Evolutionary conservation across 345 rosid species (phyloP).

Genomic region (Pugionium cornutum): DNA sequence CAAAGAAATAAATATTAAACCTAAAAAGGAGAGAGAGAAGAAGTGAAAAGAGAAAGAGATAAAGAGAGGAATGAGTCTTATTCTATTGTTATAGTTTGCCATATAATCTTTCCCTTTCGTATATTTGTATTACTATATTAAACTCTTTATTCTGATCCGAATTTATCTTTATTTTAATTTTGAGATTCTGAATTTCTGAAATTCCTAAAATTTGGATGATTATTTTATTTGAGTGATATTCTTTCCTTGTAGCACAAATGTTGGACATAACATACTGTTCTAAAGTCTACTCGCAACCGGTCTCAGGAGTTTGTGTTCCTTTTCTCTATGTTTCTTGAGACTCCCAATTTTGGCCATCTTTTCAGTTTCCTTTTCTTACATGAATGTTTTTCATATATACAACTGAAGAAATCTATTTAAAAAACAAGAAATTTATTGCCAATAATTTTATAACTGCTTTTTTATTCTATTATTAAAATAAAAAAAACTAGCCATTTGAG

Average conservation of each 20-base stretch:
- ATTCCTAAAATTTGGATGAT: constrained; percentile 20
- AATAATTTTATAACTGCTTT: too few relatives aligned
- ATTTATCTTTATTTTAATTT: neutral
- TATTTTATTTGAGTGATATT: constrained; percentile 17
- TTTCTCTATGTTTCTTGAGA: constrained; percentile 37
- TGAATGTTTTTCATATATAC: too few relatives aligned
- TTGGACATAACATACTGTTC: constrained; percentile 34
- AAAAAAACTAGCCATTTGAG: too few relatives aligned
- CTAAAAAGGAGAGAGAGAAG: constrained; percentile 20
- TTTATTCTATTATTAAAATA: too few relatives aligned
- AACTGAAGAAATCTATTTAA: neutral
- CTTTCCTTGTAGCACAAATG: constrained; percentile 41
- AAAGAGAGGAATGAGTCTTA: constrained; percentile 24
- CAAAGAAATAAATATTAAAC: constrained; percentile 26
- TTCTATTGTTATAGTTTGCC: constrained; percentile 20
- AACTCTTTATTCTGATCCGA: neutral
- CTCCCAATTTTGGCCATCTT: constrained; percentile 28
- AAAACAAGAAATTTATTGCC: too few relatives aligned
- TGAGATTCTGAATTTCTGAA: neutral
- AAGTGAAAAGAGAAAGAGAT: constrained; percentile 25
- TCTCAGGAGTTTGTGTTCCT: constrained; percentile 35
- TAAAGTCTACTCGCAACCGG: constrained; percentile 30
- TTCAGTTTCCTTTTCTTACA: constrained; percentile 1
- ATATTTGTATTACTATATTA: neutral
- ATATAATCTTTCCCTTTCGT: constrained; percentile 26